A percentile compares a stretch with the other conserved stretches of the same genome.
These are phyloP conservation scores for Hypoxylon sp. DNA, from an alignment of 2,329 filamentous ascomycete genomes.

Conservation along the genomic window DNA sequence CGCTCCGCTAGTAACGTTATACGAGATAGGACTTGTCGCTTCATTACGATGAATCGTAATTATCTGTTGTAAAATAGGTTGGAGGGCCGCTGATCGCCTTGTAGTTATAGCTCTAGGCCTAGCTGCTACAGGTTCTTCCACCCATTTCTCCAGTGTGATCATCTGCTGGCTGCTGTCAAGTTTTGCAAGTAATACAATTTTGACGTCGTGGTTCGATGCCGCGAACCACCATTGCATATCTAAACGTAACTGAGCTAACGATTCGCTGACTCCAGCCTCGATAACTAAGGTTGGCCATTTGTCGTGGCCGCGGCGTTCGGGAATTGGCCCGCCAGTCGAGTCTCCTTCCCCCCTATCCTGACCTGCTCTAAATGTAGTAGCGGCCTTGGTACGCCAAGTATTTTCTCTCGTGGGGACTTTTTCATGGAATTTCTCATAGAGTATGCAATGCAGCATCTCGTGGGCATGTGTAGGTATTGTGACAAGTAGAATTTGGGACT, in stretches of 20 bases:
- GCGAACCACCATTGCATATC: slow-evolving; percentile 10
- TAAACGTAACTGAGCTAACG: background rate
- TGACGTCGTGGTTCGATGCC: slow-evolving; percentile 6
- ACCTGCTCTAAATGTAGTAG: slow-evolving; percentile 12
- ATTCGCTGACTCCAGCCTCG: background rate
- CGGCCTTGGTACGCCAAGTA: slow-evolving; percentile 3
- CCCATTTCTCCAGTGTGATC: slow-evolving; percentile 9
- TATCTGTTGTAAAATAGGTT: background rate
- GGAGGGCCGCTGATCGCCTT: background rate
- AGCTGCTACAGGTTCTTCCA: background rate
- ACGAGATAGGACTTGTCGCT: slow-evolving; percentile 6
- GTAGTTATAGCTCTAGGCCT: slow-evolving; percentile 1
- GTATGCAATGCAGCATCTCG: slow-evolving; percentile 8
- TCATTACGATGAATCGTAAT: slow-evolving; percentile 7
- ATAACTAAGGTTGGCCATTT: slow-evolving; percentile 14
- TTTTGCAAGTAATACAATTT: slow-evolving; percentile 6
- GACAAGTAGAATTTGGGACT: slow-evolving; percentile 3
- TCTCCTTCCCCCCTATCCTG: slow-evolving; percentile 7
- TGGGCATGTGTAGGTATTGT: slow-evolving; percentile 8
- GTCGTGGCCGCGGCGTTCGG: background rate
- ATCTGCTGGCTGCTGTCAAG: slow-evolving; percentile 1
- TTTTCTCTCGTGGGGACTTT: background rate
- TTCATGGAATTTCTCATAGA: slow-evolving; percentile 7
- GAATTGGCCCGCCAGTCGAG: slow-evolving; percentile 10
- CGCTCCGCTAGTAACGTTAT: slow-evolving; percentile 7